Evolutionary conservation across 176 grass and related monocot genomes (phyloP), one percentile per base, ranked within the genome.

Genomic region (Dactylis glomerata): DNA sequence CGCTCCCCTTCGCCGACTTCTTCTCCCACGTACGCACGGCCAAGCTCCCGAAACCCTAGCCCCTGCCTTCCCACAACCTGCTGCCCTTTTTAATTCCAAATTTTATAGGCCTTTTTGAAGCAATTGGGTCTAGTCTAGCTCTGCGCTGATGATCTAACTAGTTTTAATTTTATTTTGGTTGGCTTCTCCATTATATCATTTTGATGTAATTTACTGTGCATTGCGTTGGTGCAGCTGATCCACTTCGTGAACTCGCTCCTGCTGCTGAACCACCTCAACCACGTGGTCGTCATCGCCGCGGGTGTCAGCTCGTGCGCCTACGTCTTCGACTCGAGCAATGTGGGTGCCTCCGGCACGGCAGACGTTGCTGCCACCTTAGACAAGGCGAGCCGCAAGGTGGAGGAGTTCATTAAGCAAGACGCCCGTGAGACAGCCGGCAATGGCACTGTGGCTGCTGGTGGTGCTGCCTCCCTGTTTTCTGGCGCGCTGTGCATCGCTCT

Each of bases 221-320:
- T 6, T 22, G 22, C 8, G 54, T 27, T 15, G 27, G 19, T 44
- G 50, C 63, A 99, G 96, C 91, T 99, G 42, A 80, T 99, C 44
- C 96, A 94, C 61, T 99, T 92, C 34, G 78, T 99, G 44, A 99
- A 94, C 62, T 92, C 96, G 19, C 57, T 99, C 15, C 88, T 94
- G 46, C 83, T 99, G 52, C 91, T 94, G 31, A 93, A 95, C 71
- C 91, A 95, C 87, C 87, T 92, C 68, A 99, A 99, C 41, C 91
- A 86, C n/a, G 89, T 92, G 22, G 89, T 96, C 0, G 84, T 96
- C 41, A 92, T 99, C 0, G 88, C 91, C 0, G 84, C 88, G 0
- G 96, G 93, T 3, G 85, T 95, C 86, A 92, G 92, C 81, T 94
- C 93, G 2, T 99, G 93, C 27, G 78, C 73, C n/a, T 99, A 99